phyloP scores from a whole-genome alignment of 2,329 filamentous ascomycete genomes.

The Fusarium aywerte region DNA sequence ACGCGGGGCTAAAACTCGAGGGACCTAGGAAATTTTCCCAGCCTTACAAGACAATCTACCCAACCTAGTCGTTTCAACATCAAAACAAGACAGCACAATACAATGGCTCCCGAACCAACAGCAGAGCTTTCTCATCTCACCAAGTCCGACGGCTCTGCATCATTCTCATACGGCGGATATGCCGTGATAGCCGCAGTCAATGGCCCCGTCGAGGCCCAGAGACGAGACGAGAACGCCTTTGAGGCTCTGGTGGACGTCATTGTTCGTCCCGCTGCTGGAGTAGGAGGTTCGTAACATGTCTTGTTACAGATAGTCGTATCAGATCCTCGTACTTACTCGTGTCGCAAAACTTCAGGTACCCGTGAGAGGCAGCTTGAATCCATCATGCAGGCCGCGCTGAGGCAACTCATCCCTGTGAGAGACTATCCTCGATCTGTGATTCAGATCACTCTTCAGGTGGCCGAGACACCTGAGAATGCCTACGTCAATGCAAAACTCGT shows the following conservation, averaged over 20 bases:
- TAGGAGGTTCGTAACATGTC: constrained; percentile 70
- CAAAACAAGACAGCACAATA: constrained; percentile 17
- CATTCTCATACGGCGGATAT: constrained; percentile 79
- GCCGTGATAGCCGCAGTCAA: constrained; percentile 88
- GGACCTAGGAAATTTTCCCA: constrained; percentile 34
- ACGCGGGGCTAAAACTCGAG: constrained; percentile 17
- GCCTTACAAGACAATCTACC: constrained; percentile 8
- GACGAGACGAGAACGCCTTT: constrained; percentile 90
- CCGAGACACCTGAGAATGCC: constrained; percentile 74
- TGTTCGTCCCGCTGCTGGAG: constrained; percentile 84
- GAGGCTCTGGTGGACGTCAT: constrained; percentile 92
- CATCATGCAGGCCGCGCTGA: constrained; percentile 76
- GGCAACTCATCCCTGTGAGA: constrained; percentile 78
- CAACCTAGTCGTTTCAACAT: constrained; percentile 17
- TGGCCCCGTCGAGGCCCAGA: constrained; percentile 88
- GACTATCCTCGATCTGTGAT: constrained; percentile 81
- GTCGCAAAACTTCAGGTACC: constrained; percentile 61
- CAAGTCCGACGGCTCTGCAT: constrained; percentile 82
- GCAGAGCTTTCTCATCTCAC: constrained; percentile 69
- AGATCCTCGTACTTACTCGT: constrained; percentile 26
- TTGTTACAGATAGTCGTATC: constrained; percentile 4
- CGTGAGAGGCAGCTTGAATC: constrained; percentile 85
- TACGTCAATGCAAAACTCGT: constrained; percentile 69
- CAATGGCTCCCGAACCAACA: constrained; percentile 63
- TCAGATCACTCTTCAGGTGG: constrained; percentile 83